Evolutionary conservation across 2,329 filamentous ascomycete genomes (phyloP), one percentile per base, ranked within the genome.

Genomic region (Penicillium sp.): DNA sequence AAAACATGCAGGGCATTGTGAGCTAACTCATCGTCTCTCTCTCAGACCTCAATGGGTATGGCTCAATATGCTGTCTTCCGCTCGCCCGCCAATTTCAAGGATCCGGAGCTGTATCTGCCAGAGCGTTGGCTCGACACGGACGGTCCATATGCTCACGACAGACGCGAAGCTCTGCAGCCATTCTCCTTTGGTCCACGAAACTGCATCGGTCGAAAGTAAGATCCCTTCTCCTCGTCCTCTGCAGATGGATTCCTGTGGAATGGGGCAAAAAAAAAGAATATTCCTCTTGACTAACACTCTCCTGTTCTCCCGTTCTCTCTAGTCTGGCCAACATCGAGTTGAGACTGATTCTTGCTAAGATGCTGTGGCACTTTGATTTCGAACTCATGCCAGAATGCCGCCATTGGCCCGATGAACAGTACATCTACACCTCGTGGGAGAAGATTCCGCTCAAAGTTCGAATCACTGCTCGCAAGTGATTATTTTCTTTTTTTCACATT

Each of bases 141-240:
- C 4, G 39, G 39, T 9, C 33, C 39, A 9, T 47, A 43, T 38
- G 39, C 33, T 7, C 9, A 43, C 13, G 45, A 47, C 37, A 42
- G n/a, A 13, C 39, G 45, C 3, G 39, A 43, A 7, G 39, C 45
- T 13, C 32, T 47, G 9, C 45, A 47, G 39, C 45, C 45, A 3
- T 47, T 47, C 9, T 47, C 45, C 4, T 47, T 43, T 13, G 45
- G 45, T 12, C 45, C 45, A n/a, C 45, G 45, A 25, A 47, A 47
- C 9, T 47, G 45, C 27, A 47, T 47, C 26, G 45, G 45, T 25
- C 13, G 39, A 36, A 47, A 43, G 45, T 47, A 33, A 26, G 8
- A 26, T 8, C n/a, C 11, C 27, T 27, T 13, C 7, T 5, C 8
- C 5, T 11, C 4, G 6, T 9, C 8, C 1, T 3, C 4, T 39